These are phyloP conservation scores for Talaromyces thailandensis DNA, from an alignment of 495 filamentous ascomycete species.

Conservation along the genomic window DNA sequence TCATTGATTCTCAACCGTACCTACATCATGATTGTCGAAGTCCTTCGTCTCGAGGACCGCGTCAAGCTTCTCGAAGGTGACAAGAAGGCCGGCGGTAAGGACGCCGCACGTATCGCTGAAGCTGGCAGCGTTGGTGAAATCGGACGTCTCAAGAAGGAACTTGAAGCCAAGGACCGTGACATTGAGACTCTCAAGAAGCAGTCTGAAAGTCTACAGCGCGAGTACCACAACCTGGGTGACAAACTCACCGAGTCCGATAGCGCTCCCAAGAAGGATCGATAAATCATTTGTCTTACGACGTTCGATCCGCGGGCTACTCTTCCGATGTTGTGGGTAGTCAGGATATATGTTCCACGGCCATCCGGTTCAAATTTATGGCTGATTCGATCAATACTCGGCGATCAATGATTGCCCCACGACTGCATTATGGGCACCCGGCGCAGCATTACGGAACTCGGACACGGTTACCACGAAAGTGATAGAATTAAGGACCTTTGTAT, in stretches of 20 bases:
- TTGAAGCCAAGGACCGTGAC: slow-evolving; percentile 61
- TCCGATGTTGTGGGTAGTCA: background rate
- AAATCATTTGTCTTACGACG: slow-evolving; percentile 13
- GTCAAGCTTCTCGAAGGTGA: slow-evolving; percentile 79
- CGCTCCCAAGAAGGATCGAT: slow-evolving; percentile 61
- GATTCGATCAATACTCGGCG: background rate
- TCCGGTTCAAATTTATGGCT: background rate
- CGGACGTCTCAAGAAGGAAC: slow-evolving; percentile 56
- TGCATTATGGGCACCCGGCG: background rate
- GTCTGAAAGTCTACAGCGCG: slow-evolving; percentile 60
- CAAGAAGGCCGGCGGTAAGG: slow-evolving; percentile 63
- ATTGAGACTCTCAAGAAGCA: slow-evolving; percentile 81
- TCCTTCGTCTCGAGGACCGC: slow-evolving; percentile 86
- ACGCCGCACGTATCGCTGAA: slow-evolving; percentile 50
- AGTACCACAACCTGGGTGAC: slow-evolving; percentile 77
- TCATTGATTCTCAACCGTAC: slow-evolving; percentile 98
- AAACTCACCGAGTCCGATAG: slow-evolving; percentile 53
- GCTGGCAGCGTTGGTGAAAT: slow-evolving; percentile 69
- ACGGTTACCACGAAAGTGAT: background rate
- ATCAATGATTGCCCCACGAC: background rate
- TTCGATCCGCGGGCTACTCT: background rate
- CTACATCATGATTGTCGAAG: slow-evolving; percentile 93
- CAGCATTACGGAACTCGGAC: background rate
- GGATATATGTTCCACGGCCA: background rate
- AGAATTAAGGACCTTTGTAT: background rate